Evolutionary conservation across 163 green algal genomes (phyloP).

Genomic region (Scenedesmus sp.): DNA sequence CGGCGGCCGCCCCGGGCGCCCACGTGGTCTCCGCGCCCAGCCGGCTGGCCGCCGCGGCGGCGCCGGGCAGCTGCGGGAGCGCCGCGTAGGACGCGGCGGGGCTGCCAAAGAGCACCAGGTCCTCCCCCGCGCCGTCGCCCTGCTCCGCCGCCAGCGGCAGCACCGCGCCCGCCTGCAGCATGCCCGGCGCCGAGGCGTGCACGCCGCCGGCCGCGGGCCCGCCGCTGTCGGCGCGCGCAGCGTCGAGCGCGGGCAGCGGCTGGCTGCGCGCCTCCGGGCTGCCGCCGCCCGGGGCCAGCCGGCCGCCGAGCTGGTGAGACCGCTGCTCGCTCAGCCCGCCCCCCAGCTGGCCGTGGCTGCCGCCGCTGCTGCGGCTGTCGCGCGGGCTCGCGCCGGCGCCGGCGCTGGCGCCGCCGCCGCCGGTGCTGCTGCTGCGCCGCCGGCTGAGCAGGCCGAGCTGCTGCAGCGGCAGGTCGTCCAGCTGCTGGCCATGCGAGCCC

Average conservation of each 20-base stretch:
- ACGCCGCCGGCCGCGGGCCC: not conserved
- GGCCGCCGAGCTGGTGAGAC: not conserved
- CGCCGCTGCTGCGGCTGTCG: constrained; percentile 26
- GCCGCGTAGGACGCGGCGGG: no score
- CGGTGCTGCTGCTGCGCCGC: not conserved
- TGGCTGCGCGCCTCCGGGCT: not conserved
- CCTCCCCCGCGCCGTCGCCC: not conserved
- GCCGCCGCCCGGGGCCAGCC: not conserved
- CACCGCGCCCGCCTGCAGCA: not conserved
- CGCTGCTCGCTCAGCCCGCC: constrained; percentile 7
- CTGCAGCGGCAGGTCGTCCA: constrained; percentile 17
- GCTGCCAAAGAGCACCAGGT: constrained; percentile 20
- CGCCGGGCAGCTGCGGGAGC: not conserved
- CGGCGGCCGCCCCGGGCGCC: not conserved
- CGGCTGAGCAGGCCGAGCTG: not conserved
- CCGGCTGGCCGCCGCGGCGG: not conserved
- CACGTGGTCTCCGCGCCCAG: not conserved
- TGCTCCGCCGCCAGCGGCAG: not conserved
- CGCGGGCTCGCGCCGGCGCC: not conserved
- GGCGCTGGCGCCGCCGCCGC: not conserved
- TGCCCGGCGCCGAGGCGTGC: not conserved
- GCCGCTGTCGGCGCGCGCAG: no score
- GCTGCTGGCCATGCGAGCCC: not conserved
- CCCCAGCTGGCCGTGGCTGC: not conserved
- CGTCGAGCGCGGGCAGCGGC: no score